Percentiles rank a stretch among this genome's conserved stretches.
These are phyloP conservation scores for Verticillium nubilum DNA, from an alignment of 2,329 filamentous ascomycete genomes.

Conservation along the genomic window DNA sequence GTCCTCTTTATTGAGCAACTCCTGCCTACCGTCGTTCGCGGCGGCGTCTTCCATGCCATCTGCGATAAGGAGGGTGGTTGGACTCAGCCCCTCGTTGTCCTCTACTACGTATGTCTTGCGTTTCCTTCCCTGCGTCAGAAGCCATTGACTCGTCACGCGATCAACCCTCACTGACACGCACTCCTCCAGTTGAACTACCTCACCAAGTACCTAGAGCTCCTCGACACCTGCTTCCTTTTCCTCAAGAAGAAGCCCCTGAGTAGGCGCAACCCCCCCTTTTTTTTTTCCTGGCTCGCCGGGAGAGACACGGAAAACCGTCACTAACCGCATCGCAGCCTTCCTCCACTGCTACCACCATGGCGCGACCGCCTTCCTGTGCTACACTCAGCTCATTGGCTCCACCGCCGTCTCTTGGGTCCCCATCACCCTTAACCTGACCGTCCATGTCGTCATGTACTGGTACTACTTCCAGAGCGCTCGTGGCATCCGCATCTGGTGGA, in stretches of 20 bases:
- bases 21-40: constrained; percentile 71
- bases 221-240: constrained; percentile 95
- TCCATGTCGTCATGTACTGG: constrained; percentile 99
- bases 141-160: not conserved
- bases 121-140: constrained; percentile 14
- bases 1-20: constrained; percentile 88
- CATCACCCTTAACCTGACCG: constrained; percentile 85
- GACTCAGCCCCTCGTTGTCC: constrained; percentile 86
- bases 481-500: constrained; percentile 97
- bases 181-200: constrained; percentile 80
- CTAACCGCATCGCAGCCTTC: constrained; percentile 59
- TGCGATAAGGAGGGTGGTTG: constrained; percentile 79
- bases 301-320: constrained; percentile 1
- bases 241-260: constrained; percentile 99
- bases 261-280: constrained; percentile 30
- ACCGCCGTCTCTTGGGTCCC: constrained; percentile 94
- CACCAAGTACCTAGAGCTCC: constrained; percentile 92
- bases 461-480: constrained; percentile 99
- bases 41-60: constrained; percentile 85
- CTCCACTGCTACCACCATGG: constrained; percentile 99
- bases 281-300: not conserved
- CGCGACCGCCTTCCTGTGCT: constrained; percentile 93
- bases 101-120: constrained; percentile 83
- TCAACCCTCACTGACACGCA: not conserved
- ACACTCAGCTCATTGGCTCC: constrained; percentile 89